Percentiles rank a stretch among this genome's conserved stretches.
These are phyloP conservation scores for Spergularia bocconei DNA, from an alignment of 148 eudicot genomes.

Conservation along the genomic window DNA sequence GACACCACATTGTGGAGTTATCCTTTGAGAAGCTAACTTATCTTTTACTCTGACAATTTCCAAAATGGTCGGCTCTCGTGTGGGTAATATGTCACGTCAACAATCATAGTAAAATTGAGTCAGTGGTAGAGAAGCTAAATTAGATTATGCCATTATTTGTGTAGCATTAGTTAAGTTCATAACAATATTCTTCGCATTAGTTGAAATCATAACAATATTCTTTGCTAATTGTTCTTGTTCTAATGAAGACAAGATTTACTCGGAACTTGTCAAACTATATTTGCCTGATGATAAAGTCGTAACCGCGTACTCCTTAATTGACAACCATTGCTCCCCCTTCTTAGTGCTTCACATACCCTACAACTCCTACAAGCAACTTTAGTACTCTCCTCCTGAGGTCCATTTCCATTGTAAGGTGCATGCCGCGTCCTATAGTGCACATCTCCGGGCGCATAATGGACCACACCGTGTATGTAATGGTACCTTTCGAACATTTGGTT, in stretches of 20 bases:
- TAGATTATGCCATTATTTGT: too few species aligned
- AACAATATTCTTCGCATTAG: too few species aligned
- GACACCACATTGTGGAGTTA: conserved; percentile 13
- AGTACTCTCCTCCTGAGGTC: not conserved
- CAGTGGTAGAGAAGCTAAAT: too few species aligned
- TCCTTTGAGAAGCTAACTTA: conserved; percentile 9
- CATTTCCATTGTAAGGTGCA: conserved; percentile 7
- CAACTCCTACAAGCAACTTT: not conserved
- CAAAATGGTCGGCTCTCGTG: conserved; percentile 17
- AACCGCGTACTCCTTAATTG: not conserved
- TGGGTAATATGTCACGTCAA: not conserved
- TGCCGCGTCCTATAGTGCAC: conserved; percentile 3
- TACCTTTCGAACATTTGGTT: too few species aligned
- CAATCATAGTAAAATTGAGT: too few species aligned
- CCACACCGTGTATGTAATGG: not conserved
- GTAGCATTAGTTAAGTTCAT: too few species aligned
- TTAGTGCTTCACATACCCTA: conserved; percentile 20
- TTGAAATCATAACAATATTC: not conserved
- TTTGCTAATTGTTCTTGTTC: not conserved
- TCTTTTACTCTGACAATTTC: not conserved
- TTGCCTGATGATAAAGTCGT: not conserved
- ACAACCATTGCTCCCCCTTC: conserved; percentile 17
- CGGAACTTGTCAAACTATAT: conserved; percentile 16
- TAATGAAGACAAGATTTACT: not conserved
- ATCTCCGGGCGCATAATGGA: not conserved